Evolutionary conservation across 2,329 filamentous ascomycete genomes (phyloP), one percentile per base, ranked within the genome.

Genomic region (Alternaria consortialis): DNA sequence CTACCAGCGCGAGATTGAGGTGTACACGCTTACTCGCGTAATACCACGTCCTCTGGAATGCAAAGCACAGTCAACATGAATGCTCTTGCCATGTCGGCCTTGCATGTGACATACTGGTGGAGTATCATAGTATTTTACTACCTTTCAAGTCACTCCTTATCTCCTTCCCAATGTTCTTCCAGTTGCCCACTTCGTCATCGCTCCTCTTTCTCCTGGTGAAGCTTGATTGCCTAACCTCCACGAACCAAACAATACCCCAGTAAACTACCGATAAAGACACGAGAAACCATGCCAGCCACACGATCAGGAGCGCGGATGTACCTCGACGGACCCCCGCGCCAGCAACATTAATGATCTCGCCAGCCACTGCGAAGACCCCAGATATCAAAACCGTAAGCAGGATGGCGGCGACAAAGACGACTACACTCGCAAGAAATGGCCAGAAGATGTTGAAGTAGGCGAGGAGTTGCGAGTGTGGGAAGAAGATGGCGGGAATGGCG

Each of bases 191-290:
- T 60, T 73, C 67, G 4, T 66, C 63, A 8, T 66, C 63, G 15
- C 60, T 62, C 23, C 72, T 64, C 42, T 20, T 44, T 17, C 66
- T 64, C 52, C 51, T 66, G 0, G 63, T 56, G 52, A 71, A 65
- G 13, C 63, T 62, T 46, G 48, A 65, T 27, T 42, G 60, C 42
- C 71, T 61, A 12, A 67, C 63, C 63, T 74, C 71, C 15, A 74
- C 70, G 58, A 74, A 74, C 72, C 71, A 74, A 11, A 73, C 61
- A 7, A 55, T 20, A 13, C 36, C 31, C 71, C 72, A 74, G 56
- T 74, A 74, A n/a, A 57, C 17, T 2, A 40, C 32, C 15, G 50
- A 48, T 2, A 72, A 8, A 27, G 42, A 40, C 11, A 51, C 39
- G 17, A 66, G 60, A 27, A 56, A 20, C 54, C 61, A 71, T 17